Percentiles rank a stretch among this genome's conserved stretches.
These are phyloP conservation scores for Aspergillus nidulans DNA, from an alignment of 495 filamentous ascomycete genomes.

Conservation along the genomic window DNA sequence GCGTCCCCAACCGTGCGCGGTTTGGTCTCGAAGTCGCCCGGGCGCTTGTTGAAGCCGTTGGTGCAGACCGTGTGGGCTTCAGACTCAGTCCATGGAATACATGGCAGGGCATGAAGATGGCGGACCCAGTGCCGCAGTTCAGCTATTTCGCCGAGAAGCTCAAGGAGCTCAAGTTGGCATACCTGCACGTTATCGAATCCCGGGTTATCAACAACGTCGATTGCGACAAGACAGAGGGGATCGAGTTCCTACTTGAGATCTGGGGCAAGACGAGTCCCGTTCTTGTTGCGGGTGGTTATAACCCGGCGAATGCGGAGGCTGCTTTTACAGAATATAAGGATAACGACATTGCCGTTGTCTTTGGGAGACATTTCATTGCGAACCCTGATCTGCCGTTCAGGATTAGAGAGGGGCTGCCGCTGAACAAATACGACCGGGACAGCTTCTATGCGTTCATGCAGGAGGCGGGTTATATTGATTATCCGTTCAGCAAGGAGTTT, in stretches of 20 bases:
- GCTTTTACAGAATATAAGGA: conserved; percentile 47
- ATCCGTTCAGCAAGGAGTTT: conserved; percentile 25
- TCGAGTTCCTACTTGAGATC: conserved; percentile 41
- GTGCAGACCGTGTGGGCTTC: conserved; percentile 51
- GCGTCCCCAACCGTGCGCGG: conserved; percentile 58
- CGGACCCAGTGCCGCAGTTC: conserved; percentile 57
- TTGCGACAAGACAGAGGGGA: conserved; percentile 35
- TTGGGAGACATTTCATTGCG: conserved; percentile 62
- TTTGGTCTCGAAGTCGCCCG: conserved; percentile 57
- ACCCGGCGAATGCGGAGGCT: conserved; percentile 29
- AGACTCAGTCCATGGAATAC: conserved; percentile 56
- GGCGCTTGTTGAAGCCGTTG: conserved; percentile 56
- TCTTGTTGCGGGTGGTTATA: conserved; percentile 56
- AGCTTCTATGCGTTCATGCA: conserved; percentile 51
- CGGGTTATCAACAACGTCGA: conserved; percentile 14
- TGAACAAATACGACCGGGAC: conserved; percentile 48
- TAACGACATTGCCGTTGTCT: conserved; percentile 48
- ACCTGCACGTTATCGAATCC: conserved; percentile 44
- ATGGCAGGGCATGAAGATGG: conserved; percentile 64
- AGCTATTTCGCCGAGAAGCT: conserved; percentile 46
- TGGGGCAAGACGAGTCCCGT: conserved; percentile 44
- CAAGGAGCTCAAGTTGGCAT: conserved; percentile 48
- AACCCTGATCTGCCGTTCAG: conserved; percentile 65
- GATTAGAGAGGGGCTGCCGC: conserved; percentile 47
- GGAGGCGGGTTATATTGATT: conserved; percentile 55